Evolutionary conservation across 306 rosid genomes (phyloP), one percentile per base, ranked within the genome.

Genomic region (Quillaja saponaria): DNA sequence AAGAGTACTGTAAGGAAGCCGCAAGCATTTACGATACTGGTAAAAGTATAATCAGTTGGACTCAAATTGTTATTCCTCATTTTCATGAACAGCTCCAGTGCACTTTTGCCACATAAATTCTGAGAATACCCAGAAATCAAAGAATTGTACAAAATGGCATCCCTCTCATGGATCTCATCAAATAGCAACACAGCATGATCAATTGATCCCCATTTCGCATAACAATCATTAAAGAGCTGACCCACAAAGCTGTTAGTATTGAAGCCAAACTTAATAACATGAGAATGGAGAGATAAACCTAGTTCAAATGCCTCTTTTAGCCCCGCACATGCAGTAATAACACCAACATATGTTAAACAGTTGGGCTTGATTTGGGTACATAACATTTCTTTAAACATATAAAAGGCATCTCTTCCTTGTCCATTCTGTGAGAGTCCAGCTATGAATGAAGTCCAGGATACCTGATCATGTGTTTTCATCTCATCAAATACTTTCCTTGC

Each of bases 401-500:
- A 64, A 41, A 85, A 49, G 41, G 86, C 84, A 61, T 78, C 79
- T 39, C 55, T 72, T 51, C 72, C 80, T 69, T 38, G 44, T 16
- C 78, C 82, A 4, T 78, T 85, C 49, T 68, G 64, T 1, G 86
- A 80, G 18, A 80, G 77, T 19, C 88, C 92, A 34, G 77, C 45
- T 44, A 85, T 80, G 35, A 85, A 69, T 21, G 88, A 80, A 39
- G 92, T 82, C 88, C 88, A 85, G 0, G 92, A 85, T n/a, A 85
- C 87, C 16, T 58, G 78, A 55, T 86, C 95, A 63, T 83, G 87
- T 35, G 53, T 11, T 61, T 51, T 77, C 90, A 86, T 81, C 48
- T 65, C 55, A 41, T 44, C 49, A 57, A 86, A 83, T 15, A 86
- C 71, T 67, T 76, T 78, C 46, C 34, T 76, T 55, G 95, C 89